These are phyloP conservation scores for Zasmidium cellare DNA, from an alignment of 2,329 filamentous ascomycete genomes.

Conservation along the genomic window DNA sequence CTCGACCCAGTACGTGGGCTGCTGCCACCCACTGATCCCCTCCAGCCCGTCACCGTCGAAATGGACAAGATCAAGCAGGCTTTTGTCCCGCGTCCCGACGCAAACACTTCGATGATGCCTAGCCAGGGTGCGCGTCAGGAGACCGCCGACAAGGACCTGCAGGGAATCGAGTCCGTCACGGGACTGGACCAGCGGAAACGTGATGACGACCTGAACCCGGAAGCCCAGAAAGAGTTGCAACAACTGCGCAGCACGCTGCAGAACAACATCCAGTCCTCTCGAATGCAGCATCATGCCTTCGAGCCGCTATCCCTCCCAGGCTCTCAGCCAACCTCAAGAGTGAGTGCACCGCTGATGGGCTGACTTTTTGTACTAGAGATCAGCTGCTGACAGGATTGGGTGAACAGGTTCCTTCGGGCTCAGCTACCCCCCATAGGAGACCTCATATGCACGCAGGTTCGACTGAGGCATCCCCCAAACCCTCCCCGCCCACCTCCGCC, in stretches of 20 bases:
- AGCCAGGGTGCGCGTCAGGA: background rate
- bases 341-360: conserved; percentile 50
- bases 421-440: conserved; percentile 36
- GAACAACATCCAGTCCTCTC: conserved; percentile 74
- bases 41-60: background rate
- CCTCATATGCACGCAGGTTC: conserved; percentile 47
- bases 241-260: conserved; percentile 72
- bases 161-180: conserved; percentile 11
- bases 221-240: conserved; percentile 56
- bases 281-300: conserved; percentile 84
- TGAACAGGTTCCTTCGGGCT: conserved; percentile 50
- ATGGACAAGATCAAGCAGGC: conserved; percentile 11
- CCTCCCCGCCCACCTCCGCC: conserved; percentile 66
- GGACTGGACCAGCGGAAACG: conserved; percentile 12
- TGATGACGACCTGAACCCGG: conserved; percentile 35
- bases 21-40: background rate
- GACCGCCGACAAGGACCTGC: conserved; percentile 11
- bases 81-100: conserved; percentile 2
- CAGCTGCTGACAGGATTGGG: conserved; percentile 25
- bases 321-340: conserved; percentile 80
- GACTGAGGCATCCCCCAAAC: conserved; percentile 57
- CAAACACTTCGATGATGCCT: background rate
- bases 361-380: conserved; percentile 5
- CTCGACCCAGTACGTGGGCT: background rate
- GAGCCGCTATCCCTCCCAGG: conserved; percentile 87